Conservation (phyloP, 2,329 filamentous ascomycete genomes). For the Botrytis byssoidea region DNA sequence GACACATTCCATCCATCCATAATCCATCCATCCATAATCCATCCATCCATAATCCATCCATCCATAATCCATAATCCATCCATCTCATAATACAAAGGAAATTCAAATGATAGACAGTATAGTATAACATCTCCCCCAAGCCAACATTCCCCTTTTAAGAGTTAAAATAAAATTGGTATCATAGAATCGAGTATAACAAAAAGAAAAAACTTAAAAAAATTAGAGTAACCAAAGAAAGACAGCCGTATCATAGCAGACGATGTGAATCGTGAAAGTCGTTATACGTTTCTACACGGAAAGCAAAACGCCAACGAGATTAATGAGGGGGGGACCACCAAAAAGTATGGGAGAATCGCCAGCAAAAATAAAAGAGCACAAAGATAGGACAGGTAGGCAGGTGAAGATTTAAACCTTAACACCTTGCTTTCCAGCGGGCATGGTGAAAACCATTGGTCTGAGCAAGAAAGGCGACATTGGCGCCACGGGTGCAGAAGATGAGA, state of each 20-base stretch:
- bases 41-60: background rate
- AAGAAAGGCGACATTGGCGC: constrained; percentile 12
- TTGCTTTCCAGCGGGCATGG: constrained; percentile 15
- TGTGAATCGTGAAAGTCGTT: constrained; percentile 8
- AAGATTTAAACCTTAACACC: constrained; percentile 6
- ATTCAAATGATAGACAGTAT: background rate
- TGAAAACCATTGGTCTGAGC: constrained; percentile 10
- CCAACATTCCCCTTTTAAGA: background rate
- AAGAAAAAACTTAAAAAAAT: background rate
- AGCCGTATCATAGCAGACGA: background rate
- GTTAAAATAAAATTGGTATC: constrained; percentile 15
- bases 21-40: background rate
- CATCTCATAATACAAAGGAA: background rate
- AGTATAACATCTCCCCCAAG: background rate
- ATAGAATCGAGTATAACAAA: constrained; percentile 4
- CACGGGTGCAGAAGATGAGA: background rate
- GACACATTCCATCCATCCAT: background rate
- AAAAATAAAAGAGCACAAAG: background rate
- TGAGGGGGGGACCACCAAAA: background rate
- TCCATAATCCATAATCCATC: background rate
- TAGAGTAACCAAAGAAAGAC: background rate
- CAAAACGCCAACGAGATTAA: background rate
- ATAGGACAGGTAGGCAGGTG: background rate
- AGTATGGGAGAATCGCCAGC: background rate
- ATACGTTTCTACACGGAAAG: background rate